A percentile compares a stretch with the other conserved stretches of the same genome.
Conservation (phyloP, 148 eudicot genomes). For the Fagopyrum homotropicum region DNA sequence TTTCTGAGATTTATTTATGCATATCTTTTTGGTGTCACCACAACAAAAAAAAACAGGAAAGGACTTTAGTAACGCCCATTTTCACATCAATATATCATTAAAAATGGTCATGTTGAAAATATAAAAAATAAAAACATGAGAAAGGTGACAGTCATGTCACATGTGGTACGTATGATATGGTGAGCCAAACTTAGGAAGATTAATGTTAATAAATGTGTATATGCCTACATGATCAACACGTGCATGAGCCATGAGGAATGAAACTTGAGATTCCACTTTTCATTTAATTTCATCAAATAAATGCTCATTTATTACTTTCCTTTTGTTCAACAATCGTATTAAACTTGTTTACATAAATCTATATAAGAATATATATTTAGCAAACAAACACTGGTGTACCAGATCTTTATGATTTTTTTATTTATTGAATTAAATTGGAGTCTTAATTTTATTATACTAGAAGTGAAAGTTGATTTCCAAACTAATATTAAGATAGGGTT, state of each 20-base stretch:
- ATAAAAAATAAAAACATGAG: neutral
- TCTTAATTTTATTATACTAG: too few species aligned
- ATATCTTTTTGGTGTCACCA: neutral
- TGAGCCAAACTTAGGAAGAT: neutral
- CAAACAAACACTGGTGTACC: too few species aligned
- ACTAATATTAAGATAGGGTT: too few species aligned
- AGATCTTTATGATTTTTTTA: too few species aligned
- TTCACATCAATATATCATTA: neutral
- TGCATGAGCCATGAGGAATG: neutral
- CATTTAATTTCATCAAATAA: neutral
- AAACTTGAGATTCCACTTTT: neutral
- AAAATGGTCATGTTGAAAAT: neutral
- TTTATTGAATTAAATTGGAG: too few species aligned
- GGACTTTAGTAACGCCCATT: conserved; percentile 3
- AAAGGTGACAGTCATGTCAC: neutral
- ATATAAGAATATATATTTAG: too few species aligned
- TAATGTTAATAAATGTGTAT: conserved; percentile 5
- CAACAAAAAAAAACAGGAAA: neutral
- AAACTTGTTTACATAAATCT: too few species aligned
- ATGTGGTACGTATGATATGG: neutral
- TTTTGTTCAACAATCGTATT: too few species aligned
- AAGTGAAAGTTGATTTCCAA: too few species aligned
- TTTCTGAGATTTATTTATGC: neutral
- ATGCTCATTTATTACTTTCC: neutral
- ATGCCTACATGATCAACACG: conserved; percentile 1